A percentile compares a stretch with the other conserved stretches of the same genome.
These are phyloP conservation scores for Macadamia tetraphylla DNA, from an alignment of 164 flowering plant genomes.

Conservation along the genomic window DNA sequence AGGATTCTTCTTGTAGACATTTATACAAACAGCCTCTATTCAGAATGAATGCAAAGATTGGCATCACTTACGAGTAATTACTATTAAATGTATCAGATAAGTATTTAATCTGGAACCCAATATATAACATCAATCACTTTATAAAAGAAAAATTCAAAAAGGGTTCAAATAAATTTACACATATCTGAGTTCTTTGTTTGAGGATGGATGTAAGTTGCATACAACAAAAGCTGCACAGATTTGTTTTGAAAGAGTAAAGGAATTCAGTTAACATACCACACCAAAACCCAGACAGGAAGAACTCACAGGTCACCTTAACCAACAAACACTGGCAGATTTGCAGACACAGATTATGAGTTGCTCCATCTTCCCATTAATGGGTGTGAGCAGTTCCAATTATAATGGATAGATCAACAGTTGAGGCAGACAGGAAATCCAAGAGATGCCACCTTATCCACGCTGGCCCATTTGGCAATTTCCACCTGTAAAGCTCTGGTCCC, in stretches of 20 bases:
- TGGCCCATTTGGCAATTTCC: slow-evolving; percentile 14
- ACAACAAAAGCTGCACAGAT: not conserved
- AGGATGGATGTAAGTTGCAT: not conserved
- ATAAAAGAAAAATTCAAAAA: not conserved
- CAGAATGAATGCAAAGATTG: not conserved
- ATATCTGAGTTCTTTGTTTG: not conserved
- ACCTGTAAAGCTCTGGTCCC: not conserved
- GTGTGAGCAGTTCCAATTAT: no score
- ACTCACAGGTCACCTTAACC: not conserved
- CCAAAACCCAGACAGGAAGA: not conserved
- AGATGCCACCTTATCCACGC: slow-evolving; percentile 17
- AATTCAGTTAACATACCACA: not conserved
- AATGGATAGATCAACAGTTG: not conserved
- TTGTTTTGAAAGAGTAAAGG: not conserved
- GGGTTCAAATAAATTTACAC: not conserved
- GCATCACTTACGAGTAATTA: not conserved
- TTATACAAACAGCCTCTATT: not conserved
- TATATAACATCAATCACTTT: not conserved
- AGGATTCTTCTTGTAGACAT: not conserved
- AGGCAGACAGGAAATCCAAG: not conserved
- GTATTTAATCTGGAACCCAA: not conserved
- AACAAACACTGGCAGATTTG: not conserved
- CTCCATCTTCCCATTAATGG: not conserved
- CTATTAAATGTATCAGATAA: not conserved
- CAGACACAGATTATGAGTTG: not conserved